Percentiles rank a stretch among this genome's conserved stretches.
phyloP scores from a whole-genome alignment of 164 flowering plant genomes.

The Akebia trifoliata region DNA sequence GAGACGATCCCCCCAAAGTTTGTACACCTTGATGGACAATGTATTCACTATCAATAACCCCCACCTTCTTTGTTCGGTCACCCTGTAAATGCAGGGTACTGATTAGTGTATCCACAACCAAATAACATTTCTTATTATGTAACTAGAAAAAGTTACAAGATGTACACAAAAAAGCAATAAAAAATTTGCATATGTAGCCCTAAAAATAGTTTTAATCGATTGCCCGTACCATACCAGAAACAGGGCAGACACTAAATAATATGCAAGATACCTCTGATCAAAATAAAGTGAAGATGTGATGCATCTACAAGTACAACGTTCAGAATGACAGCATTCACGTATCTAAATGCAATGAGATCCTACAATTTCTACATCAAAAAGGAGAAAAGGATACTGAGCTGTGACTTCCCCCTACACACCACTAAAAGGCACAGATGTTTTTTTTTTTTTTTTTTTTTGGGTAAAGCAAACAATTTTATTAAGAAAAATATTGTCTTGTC shows the following conservation, averaged over 20 bases:
- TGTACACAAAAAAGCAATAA: not conserved
- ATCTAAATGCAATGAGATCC: too few species aligned
- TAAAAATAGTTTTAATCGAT: too few species aligned
- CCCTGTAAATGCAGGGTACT: slow-evolving; percentile 45
- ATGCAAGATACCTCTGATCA: not conserved
- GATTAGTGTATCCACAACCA: not conserved
- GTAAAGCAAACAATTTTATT: too few species aligned
- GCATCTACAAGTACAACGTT: not conserved
- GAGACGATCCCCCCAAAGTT: slow-evolving; percentile 50
- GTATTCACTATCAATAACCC: slow-evolving; percentile 71
- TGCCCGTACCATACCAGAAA: too few species aligned
- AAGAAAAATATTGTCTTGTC: too few species aligned
- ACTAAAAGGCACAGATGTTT: too few species aligned
- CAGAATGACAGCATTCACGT: not conserved
- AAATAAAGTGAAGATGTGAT: not conserved
- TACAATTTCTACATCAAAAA: too few species aligned
- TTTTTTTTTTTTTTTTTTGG: too few species aligned
- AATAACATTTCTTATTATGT: not conserved
- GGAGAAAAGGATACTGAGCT: too few species aligned
- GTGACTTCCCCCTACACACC: too few species aligned
- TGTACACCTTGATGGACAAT: slow-evolving; percentile 73
- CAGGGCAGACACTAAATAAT: not conserved
- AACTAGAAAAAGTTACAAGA: not conserved
- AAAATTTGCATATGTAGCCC: too few species aligned
- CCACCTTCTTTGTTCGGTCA: slow-evolving; percentile 71